Percentiles rank a stretch among this genome's conserved stretches.
These are phyloP conservation scores for Fusarium pseudonygamai DNA, from an alignment of 2,329 filamentous ascomycete genomes.

Conservation along the genomic window DNA sequence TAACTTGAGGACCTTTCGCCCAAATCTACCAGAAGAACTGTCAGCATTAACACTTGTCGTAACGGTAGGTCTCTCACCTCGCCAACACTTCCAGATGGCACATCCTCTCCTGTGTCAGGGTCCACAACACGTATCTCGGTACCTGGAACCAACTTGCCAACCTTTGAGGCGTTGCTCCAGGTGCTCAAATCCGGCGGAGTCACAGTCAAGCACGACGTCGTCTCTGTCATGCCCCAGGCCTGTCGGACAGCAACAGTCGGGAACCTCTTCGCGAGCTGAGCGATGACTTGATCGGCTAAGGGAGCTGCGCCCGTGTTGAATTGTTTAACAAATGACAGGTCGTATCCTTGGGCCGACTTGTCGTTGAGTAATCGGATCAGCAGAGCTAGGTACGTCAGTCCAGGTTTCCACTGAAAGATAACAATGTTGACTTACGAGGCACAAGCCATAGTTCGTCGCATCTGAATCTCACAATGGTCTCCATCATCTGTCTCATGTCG, in stretches of 20 bases:
- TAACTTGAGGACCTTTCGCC: background rate
- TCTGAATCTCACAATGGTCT: background rate
- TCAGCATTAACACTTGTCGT: rapidly evolving
- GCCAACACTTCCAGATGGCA: background rate
- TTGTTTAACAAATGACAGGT: background rate
- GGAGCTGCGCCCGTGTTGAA: background rate
- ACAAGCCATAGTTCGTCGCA: background rate
- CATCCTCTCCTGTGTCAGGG: background rate
- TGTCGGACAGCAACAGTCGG: background rate
- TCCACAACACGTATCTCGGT: background rate
- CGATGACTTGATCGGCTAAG: background rate
- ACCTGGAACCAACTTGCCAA: background rate
- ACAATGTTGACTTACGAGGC: background rate
- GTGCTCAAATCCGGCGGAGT: background rate
- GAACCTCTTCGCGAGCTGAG: background rate
- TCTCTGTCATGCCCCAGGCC: background rate
- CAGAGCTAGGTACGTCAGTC: background rate
- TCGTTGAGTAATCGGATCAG: background rate
- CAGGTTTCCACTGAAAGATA: rapidly evolving
- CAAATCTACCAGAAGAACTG: background rate
- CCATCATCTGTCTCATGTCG: background rate
- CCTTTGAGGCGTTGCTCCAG: background rate
- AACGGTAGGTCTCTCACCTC: background rate
- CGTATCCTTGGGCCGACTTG: background rate
- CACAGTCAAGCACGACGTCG: background rate